These are phyloP conservation scores for Candida tunisiensis DNA, from an alignment of 1,139 yeast genomes.

Conservation along the genomic window DNA sequence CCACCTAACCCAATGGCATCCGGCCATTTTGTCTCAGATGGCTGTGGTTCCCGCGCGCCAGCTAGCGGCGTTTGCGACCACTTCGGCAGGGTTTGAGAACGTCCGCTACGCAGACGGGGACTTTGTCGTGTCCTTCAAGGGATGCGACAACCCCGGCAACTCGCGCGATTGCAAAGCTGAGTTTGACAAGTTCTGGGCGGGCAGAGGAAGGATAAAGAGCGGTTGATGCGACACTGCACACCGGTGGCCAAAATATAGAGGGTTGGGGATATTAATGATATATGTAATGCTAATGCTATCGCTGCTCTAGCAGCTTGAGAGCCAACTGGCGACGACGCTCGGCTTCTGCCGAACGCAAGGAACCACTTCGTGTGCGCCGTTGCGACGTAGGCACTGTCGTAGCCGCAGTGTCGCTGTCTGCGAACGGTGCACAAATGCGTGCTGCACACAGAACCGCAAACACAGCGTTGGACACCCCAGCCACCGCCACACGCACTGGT, in stretches of 20 bases:
- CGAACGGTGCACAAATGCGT: conserved; percentile 47
- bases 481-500: conserved; percentile 31
- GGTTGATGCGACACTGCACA: too few relatives aligned
- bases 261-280: too few relatives aligned
- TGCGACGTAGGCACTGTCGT: conserved; percentile 44
- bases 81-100: conserved; percentile 12
- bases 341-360: conserved; percentile 32
- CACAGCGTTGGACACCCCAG: conserved; percentile 33
- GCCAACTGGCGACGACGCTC: conserved; percentile 84
- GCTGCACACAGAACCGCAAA: conserved; percentile 36
- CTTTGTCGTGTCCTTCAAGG: conserved; percentile 17
- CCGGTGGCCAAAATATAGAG: too few relatives aligned
- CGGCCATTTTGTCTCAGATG: conserved; percentile 51
- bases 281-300: too few relatives aligned
- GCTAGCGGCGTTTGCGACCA: conserved; percentile 30
- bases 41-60: conserved; percentile 50
- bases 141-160: conserved; percentile 15
- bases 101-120: conserved; percentile 18
- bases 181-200: conserved; percentile 16
- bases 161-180: conserved; percentile 16
- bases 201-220: conserved; percentile 9
- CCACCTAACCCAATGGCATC: conserved; percentile 91
- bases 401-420: conserved; percentile 53
- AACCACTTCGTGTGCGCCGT: conserved; percentile 1
- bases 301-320: conserved; percentile 62